Evolutionary conservation across 768 basidiomycete species (phyloP).

Genomic region (Boletus rufocinnamomeus): DNA sequence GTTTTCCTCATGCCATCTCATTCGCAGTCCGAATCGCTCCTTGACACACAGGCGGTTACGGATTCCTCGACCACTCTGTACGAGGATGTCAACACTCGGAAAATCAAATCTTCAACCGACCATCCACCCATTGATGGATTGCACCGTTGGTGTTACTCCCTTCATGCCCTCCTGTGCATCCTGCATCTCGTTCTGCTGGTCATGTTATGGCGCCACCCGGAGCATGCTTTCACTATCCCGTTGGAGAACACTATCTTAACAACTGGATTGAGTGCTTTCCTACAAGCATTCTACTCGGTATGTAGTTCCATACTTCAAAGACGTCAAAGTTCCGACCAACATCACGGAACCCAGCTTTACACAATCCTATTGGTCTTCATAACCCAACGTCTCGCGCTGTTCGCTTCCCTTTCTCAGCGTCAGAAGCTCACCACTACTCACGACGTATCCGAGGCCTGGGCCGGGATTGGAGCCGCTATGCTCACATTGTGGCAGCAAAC

Average conservation of each 20-base stretch:
- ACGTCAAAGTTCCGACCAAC: not conserved
- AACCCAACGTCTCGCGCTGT: not conserved
- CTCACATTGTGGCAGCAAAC: not conserved
- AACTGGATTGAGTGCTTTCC: not conserved
- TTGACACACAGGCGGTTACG: not conserved
- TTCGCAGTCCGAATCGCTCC: not conserved
- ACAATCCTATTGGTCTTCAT: not conserved
- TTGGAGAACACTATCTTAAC: not conserved
- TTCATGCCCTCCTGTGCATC: not conserved
- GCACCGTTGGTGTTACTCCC: not conserved
- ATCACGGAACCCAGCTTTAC: not conserved
- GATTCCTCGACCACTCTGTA: not conserved
- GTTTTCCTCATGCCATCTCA: not conserved
- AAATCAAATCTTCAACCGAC: not conserved
- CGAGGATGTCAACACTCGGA: not conserved
- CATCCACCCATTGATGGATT: not conserved
- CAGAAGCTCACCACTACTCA: slow-evolving; percentile 3
- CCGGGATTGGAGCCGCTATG: not conserved
- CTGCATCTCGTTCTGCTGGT: not conserved
- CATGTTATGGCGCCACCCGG: not conserved
- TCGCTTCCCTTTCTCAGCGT: not conserved
- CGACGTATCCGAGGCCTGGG: not conserved
- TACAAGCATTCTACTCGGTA: slow-evolving; percentile 5
- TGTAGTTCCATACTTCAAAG: not conserved
- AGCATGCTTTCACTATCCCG: not conserved